Base-by-base conservation (phyloP, 2,329 filamentous ascomycete genomes). In the Clonostachys sp. region DNA sequence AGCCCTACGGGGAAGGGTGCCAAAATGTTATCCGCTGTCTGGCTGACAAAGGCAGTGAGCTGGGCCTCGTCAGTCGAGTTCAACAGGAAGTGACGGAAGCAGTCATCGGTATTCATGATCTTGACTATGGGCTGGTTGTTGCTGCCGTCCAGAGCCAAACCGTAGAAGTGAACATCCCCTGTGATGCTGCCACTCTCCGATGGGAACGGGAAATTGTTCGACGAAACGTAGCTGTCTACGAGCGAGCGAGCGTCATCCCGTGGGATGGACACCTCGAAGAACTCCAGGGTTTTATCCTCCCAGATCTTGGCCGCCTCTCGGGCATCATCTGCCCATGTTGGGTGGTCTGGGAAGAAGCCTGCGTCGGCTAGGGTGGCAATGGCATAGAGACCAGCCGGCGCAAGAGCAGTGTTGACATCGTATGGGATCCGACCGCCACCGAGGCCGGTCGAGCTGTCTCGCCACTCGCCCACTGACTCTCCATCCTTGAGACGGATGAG, bases 21-120 rank as follows among this genome's bases (percentile, higher is more conserved):
- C 0, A 77, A 65, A 48, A 86, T 76, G 35, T 81, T 74, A 36
- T 77, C 76, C 0, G 81, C 78, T 0, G 77, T 77, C 36, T 80
- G 71, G 41, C 77, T 77, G 12, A 86, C 56, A 55, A 82, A 83
- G 0, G 65, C 51, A 0, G 75, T 81, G 1, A 84, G 68, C 52
- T 85, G 80, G 0, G 61, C 53, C 43, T 83, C 68, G 42, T 83
- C 71, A 2, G 80, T 82, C 0, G 75, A 72, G 55, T 84, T 83
- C 35, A 85, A 68, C 2, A 86, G 64, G 59, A 84, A 84, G 48
- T 78, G 75, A 2, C 80, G 77, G 66, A 84, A 86, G 45, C 75
- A 81, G 50, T 81, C 78, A 51, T 86, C 83, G 0, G 78, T 83
- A 58, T 86, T 81, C 70, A 84, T 80, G 16, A 85, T 71, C 30